Conservation (phyloP, 2,329 filamentous ascomycete genomes). For the Claviceps cyperi region DNA sequence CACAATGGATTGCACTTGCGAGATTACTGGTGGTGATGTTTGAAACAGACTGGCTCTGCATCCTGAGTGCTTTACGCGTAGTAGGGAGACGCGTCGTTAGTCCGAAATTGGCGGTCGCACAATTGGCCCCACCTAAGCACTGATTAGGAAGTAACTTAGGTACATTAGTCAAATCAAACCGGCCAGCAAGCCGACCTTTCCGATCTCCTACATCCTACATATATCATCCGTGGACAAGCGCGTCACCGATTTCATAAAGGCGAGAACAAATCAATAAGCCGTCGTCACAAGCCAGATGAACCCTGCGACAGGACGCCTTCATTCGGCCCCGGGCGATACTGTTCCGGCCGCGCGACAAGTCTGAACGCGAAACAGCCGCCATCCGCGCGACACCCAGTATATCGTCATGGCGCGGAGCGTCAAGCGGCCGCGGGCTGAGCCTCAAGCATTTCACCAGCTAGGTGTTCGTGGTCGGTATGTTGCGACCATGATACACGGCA, state of each 20-base stretch:
- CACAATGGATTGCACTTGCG: neutral
- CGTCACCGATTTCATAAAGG: neutral
- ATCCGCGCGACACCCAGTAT: neutral
- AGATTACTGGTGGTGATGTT: neutral
- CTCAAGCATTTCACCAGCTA: conserved; percentile 19
- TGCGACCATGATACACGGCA: neutral
- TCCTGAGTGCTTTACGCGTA: conserved; percentile 3
- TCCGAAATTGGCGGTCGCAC: neutral
- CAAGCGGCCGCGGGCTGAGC: conserved; percentile 14
- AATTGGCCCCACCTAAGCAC: neutral
- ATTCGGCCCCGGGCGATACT: neutral
- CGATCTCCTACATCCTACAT: neutral
- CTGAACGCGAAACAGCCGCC: neutral
- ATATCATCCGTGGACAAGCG: neutral
- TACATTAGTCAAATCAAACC: neutral
- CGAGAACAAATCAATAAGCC: neutral
- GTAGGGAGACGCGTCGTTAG: conserved; percentile 8
- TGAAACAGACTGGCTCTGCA: neutral
- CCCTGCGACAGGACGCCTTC: neutral
- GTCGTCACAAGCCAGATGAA: neutral
- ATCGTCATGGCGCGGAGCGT: conserved; percentile 19
- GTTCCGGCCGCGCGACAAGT: neutral
- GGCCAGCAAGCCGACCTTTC: neutral
- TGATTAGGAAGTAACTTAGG: too few species aligned
- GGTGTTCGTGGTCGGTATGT: conserved; percentile 25